Base-by-base conservation (phyloP, 345 rosid genomes). In the Moricandia moricandioides region DNA sequence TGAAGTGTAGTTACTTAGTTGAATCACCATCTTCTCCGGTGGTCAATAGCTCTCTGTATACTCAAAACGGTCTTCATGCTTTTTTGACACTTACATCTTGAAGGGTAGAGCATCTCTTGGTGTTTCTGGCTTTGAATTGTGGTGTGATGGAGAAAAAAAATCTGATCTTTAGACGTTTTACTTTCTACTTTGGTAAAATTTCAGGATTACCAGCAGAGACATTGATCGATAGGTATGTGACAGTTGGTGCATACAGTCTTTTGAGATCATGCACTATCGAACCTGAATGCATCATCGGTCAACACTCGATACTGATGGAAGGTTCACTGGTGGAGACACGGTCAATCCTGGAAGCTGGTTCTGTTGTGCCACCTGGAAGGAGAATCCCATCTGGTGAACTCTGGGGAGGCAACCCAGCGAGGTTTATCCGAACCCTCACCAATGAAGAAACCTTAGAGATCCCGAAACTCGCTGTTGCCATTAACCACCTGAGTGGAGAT, bases 351-450 rank as follows among this genome's bases (percentile, higher is more conserved):
- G 99, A 95, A 85, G 99, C 98, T 2, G 99, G 97, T 27, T 90
- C 99, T 0, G 94, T 95, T 61, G 83, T 95, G 61, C 98, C 97
- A 26, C 99, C 99, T 43, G 98, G 98, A 10, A 88, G 99, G 77
- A 86, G 97, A 81, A 91, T 95, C 65, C 99, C 98, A 33, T 86
- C 92, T 0, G 97, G 99, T 56, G 98, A 96, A 76, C 93, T 92
- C 49, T 96, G 98, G 99, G 98, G 97, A 45, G 99, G 99, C 62
- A 95, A 95, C 78, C 99, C 98, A 21, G 98, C 97, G 27, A 89
- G 86, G 84, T 92, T 88, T 78, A 90, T 92, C 10, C 80, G 99
- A 73, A 75, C 88, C 0, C 80, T 95, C 71, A 89, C 98, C 65
- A 93, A 92, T 18, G 99, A 91, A 79, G 99, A 91, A 82, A 92